phyloP scores from a whole-genome alignment of 1,284 basidiomycete species.

The Xerocomus minutiporus region DNA sequence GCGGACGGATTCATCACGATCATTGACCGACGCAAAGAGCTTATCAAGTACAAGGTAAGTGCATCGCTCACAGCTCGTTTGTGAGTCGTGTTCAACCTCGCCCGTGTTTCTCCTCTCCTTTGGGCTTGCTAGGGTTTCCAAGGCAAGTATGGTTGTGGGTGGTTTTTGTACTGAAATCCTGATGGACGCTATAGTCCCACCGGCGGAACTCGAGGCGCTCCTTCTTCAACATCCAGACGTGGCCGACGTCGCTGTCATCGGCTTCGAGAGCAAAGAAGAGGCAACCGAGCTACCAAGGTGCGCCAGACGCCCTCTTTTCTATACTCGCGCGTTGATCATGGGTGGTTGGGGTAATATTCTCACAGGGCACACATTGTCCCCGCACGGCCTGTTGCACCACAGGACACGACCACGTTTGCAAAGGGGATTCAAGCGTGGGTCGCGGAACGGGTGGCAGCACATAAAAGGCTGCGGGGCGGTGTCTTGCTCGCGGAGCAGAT shows the following conservation, averaged over 20 bases:
- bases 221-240: slow-evolving; percentile 70
- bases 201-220: slow-evolving; percentile 76
- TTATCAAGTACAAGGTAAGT: slow-evolving; percentile 77
- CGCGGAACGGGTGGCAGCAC: slow-evolving; percentile 52
- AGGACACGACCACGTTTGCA: slow-evolving; percentile 41
- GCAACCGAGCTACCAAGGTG: slow-evolving; percentile 77
- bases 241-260: slow-evolving; percentile 71
- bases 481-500: slow-evolving; percentile 53
- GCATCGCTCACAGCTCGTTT: not conserved
- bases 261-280: slow-evolving; percentile 54
- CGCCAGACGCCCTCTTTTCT: not conserved
- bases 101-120: not conserved
- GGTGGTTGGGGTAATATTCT: not conserved
- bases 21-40: slow-evolving; percentile 72
- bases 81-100: not conserved
- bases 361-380: slow-evolving; percentile 66
- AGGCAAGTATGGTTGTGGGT: slow-evolving; percentile 38
- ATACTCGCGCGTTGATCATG: not conserved
- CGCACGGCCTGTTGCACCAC: slow-evolving; percentile 16
- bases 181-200: slow-evolving; percentile 54
- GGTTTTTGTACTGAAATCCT: slow-evolving; percentile 3
- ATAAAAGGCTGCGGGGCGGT: slow-evolving; percentile 66
- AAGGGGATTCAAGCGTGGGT: slow-evolving; percentile 60
- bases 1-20: slow-evolving; percentile 62
- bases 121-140: slow-evolving; percentile 48